Conservation (phyloP, 805 yeast species). For the Metschnikowia sp. region DNA sequence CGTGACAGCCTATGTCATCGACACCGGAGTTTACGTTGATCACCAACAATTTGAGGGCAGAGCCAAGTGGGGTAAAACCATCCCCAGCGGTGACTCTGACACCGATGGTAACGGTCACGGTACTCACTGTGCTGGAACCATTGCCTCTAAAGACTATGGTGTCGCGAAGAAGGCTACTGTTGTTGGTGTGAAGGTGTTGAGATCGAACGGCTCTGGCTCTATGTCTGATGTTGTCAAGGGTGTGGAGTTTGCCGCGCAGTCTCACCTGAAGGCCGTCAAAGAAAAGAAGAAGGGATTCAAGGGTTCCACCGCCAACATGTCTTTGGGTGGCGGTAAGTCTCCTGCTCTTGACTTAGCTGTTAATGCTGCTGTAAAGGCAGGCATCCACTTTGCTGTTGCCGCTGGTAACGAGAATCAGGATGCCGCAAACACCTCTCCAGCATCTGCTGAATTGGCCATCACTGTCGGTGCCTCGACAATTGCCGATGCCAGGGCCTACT, state of each 20-base stretch:
- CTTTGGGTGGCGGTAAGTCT: slow-evolving; percentile 57
- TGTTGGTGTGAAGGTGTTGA: slow-evolving; percentile 43
- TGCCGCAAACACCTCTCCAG: slow-evolving; percentile 60
- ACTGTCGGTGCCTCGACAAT: slow-evolving; percentile 51
- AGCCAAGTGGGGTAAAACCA: slow-evolving; percentile 56
- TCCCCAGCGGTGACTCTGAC: slow-evolving; percentile 58
- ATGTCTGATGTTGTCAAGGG: slow-evolving; percentile 43
- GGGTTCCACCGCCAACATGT: slow-evolving; percentile 63
- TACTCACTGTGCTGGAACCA: slow-evolving; percentile 87
- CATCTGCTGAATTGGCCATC: slow-evolving; percentile 52
- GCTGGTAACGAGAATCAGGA: slow-evolving; percentile 62
- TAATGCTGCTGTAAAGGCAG: slow-evolving; percentile 54
- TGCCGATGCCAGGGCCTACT: slow-evolving; percentile 46
- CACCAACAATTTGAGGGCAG: slow-evolving; percentile 67
- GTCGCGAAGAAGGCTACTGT: slow-evolving; percentile 61
- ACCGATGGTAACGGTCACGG: slow-evolving; percentile 83
- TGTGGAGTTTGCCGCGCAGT: slow-evolving; percentile 43
- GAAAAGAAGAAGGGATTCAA: slow-evolving; percentile 45
- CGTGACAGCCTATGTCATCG: slow-evolving; percentile 74
- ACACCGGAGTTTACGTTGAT: slow-evolving; percentile 69
- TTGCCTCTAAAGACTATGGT: slow-evolving; percentile 78
- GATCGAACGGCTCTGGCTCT: slow-evolving; percentile 36
- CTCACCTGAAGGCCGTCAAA: slow-evolving; percentile 36
- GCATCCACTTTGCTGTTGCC: slow-evolving; percentile 59
- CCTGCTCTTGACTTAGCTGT: slow-evolving; percentile 56